Conservation (phyloP, 768 basidiomycete genomes). For the Termitomyces sp. region DNA sequence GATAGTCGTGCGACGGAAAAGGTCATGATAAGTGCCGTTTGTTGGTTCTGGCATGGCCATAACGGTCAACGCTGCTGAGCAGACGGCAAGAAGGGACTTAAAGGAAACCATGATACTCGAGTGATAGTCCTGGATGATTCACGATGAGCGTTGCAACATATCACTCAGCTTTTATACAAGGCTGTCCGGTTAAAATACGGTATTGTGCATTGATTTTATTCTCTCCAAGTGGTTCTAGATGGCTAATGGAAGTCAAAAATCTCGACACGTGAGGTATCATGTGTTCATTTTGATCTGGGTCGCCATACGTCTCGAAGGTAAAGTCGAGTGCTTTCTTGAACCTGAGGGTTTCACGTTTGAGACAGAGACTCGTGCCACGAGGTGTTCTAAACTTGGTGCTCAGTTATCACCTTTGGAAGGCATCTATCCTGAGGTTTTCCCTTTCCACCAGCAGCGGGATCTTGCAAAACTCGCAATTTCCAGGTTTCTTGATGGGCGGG, state of each 20-base stretch:
- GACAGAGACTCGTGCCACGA: neutral
- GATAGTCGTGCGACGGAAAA: constrained; percentile 11
- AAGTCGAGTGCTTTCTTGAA: neutral
- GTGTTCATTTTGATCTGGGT: neutral
- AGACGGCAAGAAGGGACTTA: constrained; percentile 10
- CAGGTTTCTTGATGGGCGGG: neutral
- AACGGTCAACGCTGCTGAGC: constrained; percentile 14
- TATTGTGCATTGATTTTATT: neutral
- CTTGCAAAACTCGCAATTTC: too few species aligned
- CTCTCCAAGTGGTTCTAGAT: neutral
- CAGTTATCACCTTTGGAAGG: neutral
- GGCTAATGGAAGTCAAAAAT: neutral
- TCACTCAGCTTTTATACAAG: neutral
- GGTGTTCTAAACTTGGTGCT: neutral
- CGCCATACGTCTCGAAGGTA: neutral
- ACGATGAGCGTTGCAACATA: neutral
- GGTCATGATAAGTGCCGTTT: constrained; percentile 14
- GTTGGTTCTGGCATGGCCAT: constrained; percentile 5
- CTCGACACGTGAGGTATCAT: neutral
- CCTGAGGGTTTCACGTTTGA: neutral
- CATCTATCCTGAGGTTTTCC: neutral
- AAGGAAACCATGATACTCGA: constrained; percentile 5
- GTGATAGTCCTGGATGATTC: neutral
- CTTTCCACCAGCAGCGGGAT: too few species aligned
- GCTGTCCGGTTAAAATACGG: neutral